Evolutionary conservation across 805 yeast species (phyloP).

Genomic region (Alloascoidea hylecoeti): DNA sequence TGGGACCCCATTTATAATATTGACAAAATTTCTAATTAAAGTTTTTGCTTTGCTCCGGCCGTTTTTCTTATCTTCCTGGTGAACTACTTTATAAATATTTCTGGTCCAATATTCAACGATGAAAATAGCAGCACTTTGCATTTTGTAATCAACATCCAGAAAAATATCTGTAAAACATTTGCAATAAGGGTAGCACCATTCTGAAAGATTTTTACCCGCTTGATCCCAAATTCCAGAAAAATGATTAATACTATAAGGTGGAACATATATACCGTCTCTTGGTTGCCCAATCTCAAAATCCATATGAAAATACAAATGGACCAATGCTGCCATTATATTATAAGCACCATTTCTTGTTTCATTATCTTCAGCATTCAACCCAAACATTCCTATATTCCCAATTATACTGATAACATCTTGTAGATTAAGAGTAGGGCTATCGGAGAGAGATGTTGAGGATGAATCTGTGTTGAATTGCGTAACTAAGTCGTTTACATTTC

Average conservation of each 20-base stretch:
- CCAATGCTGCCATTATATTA: slow-evolving; percentile 44
- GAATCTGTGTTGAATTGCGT: not conserved
- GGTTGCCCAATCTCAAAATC: slow-evolving; percentile 36
- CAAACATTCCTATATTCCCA: slow-evolving; percentile 51
- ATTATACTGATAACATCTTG: slow-evolving; percentile 40
- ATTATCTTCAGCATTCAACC: slow-evolving; percentile 44
- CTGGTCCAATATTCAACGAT: not conserved
- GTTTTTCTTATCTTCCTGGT: not conserved
- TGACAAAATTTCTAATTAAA: not conserved
- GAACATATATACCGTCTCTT: slow-evolving; percentile 50
- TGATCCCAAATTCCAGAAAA: no score
- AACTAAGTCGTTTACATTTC: not conserved
- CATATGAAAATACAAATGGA: slow-evolving; percentile 44
- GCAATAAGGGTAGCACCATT: no score
- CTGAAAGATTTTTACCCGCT: no score
- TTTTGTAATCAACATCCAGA: not conserved
- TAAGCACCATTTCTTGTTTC: slow-evolving; percentile 53
- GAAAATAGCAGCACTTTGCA: not conserved
- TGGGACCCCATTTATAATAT: not conserved
- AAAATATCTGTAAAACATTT: not conserved
- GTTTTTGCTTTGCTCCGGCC: not conserved
- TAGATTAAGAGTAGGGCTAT: slow-evolving; percentile 18
- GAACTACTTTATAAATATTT: not conserved
- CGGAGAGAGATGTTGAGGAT: slow-evolving; percentile 8
- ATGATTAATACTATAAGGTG: no score